Conservation (phyloP, 441 rosid genomes). For the Adansonia rubrostipa region DNA sequence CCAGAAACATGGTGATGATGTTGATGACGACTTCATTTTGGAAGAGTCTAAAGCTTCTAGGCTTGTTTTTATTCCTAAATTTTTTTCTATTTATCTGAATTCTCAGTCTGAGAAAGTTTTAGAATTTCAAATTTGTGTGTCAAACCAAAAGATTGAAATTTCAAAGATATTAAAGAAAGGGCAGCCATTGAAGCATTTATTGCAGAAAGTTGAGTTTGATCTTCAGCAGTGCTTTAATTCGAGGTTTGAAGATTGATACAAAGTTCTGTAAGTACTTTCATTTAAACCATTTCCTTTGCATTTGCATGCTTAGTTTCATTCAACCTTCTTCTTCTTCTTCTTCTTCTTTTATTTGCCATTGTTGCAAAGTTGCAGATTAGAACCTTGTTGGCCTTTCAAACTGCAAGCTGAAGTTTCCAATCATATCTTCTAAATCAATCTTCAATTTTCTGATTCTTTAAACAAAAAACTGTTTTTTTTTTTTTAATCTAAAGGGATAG, state of each 20-base stretch:
- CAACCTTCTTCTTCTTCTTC: not conserved
- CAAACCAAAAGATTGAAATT: not conserved
- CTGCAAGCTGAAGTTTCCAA: not conserved
- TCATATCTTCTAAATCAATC: constrained; percentile 17
- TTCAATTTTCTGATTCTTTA: not conserved
- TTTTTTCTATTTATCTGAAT: not conserved
- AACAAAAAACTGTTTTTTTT: not conserved
- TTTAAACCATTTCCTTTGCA: not conserved
- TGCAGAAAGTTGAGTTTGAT: not conserved
- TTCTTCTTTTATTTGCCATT: not conserved
- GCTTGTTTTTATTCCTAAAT: not conserved
- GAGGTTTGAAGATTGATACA: not conserved
- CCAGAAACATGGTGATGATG: not conserved
- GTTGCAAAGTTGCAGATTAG: not conserved
- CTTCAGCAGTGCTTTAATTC: not conserved
- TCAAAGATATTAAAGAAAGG: not conserved
- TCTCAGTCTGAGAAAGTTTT: not conserved
- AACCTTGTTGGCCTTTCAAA: not conserved
- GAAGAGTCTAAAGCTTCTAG: not conserved
- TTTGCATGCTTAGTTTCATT: not conserved
- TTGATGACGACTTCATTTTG: not conserved
- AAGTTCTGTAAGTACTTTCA: not conserved
- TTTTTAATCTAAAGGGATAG: not conserved
- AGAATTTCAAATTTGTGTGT: not conserved
- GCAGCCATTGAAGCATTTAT: constrained; percentile 6